Evolutionary conservation across 78 protist species (phyloP).

Genomic region (Dictyostelium capitatum): DNA sequence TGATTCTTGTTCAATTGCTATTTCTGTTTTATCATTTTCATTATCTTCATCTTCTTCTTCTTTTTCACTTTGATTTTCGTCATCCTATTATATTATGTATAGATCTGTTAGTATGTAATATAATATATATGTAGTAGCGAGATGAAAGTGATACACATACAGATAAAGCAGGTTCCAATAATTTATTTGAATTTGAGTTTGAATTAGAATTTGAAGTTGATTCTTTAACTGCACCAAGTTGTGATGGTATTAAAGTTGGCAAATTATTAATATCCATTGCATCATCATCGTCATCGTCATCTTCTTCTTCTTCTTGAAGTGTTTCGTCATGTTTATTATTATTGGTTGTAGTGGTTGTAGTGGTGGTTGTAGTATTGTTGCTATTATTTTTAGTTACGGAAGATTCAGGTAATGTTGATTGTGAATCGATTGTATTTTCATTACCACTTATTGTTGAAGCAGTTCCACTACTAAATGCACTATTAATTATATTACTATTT

Average conservation of each 20-base stretch:
- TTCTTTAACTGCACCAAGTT: too few species aligned
- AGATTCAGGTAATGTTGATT: background rate
- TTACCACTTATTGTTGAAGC: conserved; percentile 1
- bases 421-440: background rate
- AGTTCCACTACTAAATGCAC: background rate
- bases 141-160: background rate
- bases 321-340: background rate
- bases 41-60: background rate
- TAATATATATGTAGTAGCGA: background rate
- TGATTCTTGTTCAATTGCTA: background rate
- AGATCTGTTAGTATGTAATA: background rate
- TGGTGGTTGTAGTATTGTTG: background rate
- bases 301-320: background rate
- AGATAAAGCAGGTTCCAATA: background rate
- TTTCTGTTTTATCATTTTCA: background rate
- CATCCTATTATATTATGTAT: background rate
- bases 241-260: background rate
- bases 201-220: background rate
- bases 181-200: background rate
- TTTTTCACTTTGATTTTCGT: background rate
- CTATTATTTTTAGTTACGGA: background rate
- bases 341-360: background rate
- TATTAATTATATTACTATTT: conserved; percentile 4
- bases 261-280: background rate
- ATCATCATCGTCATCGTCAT: background rate